Conservation (phyloP, 2,329 filamentous ascomycete species). For the Epichloe elymi region DNA sequence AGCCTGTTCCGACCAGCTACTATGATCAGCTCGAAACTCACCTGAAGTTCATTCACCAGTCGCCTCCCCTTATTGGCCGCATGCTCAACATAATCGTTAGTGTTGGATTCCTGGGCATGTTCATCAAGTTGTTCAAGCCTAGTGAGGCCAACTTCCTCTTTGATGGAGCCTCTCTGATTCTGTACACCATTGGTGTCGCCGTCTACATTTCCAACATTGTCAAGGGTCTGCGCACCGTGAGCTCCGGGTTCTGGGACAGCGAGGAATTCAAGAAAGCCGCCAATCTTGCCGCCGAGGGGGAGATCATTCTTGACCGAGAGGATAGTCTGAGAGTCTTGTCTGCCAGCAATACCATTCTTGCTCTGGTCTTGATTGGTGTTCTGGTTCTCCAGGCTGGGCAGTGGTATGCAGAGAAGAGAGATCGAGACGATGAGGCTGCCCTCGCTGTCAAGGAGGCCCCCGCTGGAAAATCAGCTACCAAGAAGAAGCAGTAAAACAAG, state of each 20-base stretch:
- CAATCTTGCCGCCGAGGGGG: slow-evolving; percentile 35
- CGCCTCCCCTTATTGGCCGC: slow-evolving; percentile 85
- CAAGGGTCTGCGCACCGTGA: slow-evolving; percentile 80
- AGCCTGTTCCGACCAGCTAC: slow-evolving; percentile 51
- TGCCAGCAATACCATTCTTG: slow-evolving; percentile 92
- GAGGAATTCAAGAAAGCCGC: slow-evolving; percentile 25
- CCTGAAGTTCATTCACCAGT: slow-evolving; percentile 80
- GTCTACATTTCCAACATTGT: slow-evolving; percentile 96
- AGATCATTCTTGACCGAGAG: slow-evolving; percentile 65
- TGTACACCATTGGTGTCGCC: slow-evolving; percentile 76
- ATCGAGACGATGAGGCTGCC: slow-evolving; percentile 63
- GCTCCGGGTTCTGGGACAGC: slow-evolving; percentile 48
- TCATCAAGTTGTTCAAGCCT: slow-evolving; percentile 89
- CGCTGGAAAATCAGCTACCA: slow-evolving; percentile 15
- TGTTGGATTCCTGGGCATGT: slow-evolving; percentile 75
- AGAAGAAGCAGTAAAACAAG: slow-evolving; percentile 23
- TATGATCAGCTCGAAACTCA: slow-evolving; percentile 80
- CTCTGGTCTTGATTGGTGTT: slow-evolving; percentile 81
- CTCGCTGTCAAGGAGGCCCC: slow-evolving; percentile 31
- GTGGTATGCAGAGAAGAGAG: slow-evolving; percentile 96
- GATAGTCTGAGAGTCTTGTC: slow-evolving; percentile 84
- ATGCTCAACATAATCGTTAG: slow-evolving; percentile 89
- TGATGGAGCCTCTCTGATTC: slow-evolving; percentile 66
- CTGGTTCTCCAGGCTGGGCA: slow-evolving; percentile 89
- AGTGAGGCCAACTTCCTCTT: slow-evolving; percentile 93